Base-by-base conservation (phyloP, 1,139 yeast species). In the Pichia sp. region DNA sequence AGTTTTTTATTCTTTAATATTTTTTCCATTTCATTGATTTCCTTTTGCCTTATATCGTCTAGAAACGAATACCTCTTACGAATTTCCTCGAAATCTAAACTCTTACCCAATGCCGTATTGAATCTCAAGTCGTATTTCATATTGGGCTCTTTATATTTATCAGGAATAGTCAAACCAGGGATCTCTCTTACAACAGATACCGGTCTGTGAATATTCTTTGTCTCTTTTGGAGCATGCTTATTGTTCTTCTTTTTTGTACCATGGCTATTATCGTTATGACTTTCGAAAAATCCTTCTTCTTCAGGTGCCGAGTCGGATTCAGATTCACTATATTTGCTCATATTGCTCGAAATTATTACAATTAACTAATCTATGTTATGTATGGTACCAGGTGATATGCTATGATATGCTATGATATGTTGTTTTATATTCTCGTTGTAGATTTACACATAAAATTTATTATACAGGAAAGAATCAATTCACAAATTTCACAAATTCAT, bases 21-120 rank as follows among this genome's bases (percentile, higher is more conserved):
- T 29, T 62, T 56, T 47, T 77, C 71, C 72, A 90, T 71, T 41
- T 81, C 77, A 4, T 67, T 55, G 40, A 85, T 73, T 60, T 92
- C 98, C 16, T 70, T 64, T 52, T 81, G 73, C 57, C 97, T 73
- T 61, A 90, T 90, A 39, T 85, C 90, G 64, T 90, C 95, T 50
- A 92, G 66, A 57, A 92, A 92, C 38, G 79, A 77, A 66, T 92
- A 92, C 58, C 90, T 81, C 56, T 79, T 77, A 46, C 97, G 71
- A 33, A 82, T 75, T 48, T 72, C 71, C 33, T 69, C 67, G 47
- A 77, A 65, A 58, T 88, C 92, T 23, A 45, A 29, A 0, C 95
- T 85, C 55, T 79, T 83, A 47, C 97, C 97, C 52, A 80, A 78
- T 0, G 95, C 88, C 1, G 94, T 76, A 64, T 90, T 96, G 61